These are phyloP conservation scores for Scedosporium minutisporum DNA, from an alignment of 2,329 filamentous ascomycete genomes.

Conservation along the genomic window DNA sequence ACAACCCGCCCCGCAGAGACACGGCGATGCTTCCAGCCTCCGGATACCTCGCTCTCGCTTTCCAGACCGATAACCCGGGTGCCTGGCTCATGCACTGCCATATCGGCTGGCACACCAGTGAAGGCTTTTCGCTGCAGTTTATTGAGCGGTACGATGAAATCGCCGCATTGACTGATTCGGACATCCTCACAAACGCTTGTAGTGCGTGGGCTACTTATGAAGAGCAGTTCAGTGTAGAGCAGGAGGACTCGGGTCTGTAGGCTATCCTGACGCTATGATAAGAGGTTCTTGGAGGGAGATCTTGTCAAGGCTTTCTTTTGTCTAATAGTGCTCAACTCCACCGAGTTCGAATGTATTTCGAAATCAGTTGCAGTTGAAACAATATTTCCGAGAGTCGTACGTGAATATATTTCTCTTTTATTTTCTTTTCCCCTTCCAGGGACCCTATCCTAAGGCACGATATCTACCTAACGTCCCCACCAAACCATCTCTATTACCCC, in stretches of 20 bases:
- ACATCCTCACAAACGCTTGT: conserved; percentile 9
- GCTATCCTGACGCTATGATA: no score
- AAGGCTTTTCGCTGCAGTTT: conserved; percentile 16
- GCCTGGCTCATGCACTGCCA: conserved; percentile 42
- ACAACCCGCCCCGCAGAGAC: conserved; percentile 41
- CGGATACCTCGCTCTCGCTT: conserved; percentile 37
- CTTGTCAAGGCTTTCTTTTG: no score
- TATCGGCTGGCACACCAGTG: conserved; percentile 32
- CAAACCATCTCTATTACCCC: neutral
- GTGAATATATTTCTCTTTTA: no score
- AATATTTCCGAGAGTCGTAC: no score
- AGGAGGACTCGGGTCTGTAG: conserved; percentile 15
- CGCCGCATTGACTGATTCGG: conserved; percentile 7
- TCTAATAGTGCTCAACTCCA: no score
- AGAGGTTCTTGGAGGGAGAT: no score
- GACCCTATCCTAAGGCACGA: no score
- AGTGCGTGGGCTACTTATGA: conserved; percentile 10
- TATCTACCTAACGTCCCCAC: neutral
- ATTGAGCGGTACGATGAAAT: conserved; percentile 14
- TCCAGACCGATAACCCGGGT: conserved; percentile 38
- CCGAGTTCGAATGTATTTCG: no score
- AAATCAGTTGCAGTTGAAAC: no score
- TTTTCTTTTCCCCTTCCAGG: no score
- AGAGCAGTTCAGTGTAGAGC: conserved; percentile 8
- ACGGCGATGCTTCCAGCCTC: conserved; percentile 32